Evolutionary conservation across 2,329 filamentous ascomycete species (phyloP).

Genomic region (Claviceps purpurea): DNA sequence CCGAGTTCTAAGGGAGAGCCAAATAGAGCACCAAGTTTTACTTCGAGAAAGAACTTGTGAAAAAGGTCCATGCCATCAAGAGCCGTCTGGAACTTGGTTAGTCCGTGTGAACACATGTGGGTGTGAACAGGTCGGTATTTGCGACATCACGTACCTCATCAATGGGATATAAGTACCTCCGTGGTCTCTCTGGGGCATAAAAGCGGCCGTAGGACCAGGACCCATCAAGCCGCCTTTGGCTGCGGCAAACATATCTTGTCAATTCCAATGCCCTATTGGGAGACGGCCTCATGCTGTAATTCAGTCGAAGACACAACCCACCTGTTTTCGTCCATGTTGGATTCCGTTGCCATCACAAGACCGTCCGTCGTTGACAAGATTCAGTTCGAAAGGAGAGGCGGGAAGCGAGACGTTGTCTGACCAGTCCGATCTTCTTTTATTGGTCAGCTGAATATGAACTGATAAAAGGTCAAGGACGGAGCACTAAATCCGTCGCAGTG

Average conservation of each 20-base stretch:
- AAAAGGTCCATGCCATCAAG: slow-evolving; percentile 70
- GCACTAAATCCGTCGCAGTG: too few species aligned
- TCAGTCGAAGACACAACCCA: neutral
- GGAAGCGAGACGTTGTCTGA: neutral
- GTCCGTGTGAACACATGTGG: neutral
- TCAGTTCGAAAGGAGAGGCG: neutral
- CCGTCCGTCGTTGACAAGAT: neutral
- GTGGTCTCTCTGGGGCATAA: slow-evolving; percentile 54
- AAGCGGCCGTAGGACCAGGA: slow-evolving; percentile 50
- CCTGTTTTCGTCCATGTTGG: neutral
- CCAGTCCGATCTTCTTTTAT: neutral
- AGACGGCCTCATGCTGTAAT: neutral
- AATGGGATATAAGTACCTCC: slow-evolving; percentile 64
- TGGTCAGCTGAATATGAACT: neutral
- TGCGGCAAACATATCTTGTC: neutral
- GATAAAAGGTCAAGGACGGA: too few species aligned
- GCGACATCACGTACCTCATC: slow-evolving; percentile 46
- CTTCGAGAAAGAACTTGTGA: slow-evolving; percentile 61
- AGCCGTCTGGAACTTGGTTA: slow-evolving; percentile 39
- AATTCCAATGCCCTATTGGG: neutral
- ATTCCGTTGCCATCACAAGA: neutral
- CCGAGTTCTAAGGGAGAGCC: slow-evolving; percentile 7
- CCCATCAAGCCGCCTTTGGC: slow-evolving; percentile 9
- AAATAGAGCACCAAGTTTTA: slow-evolving; percentile 33
- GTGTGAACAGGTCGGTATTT: neutral